Evolutionary conservation across 73 alveolate species (phyloP).

Genomic region (Diophrys appendiculata): DNA sequence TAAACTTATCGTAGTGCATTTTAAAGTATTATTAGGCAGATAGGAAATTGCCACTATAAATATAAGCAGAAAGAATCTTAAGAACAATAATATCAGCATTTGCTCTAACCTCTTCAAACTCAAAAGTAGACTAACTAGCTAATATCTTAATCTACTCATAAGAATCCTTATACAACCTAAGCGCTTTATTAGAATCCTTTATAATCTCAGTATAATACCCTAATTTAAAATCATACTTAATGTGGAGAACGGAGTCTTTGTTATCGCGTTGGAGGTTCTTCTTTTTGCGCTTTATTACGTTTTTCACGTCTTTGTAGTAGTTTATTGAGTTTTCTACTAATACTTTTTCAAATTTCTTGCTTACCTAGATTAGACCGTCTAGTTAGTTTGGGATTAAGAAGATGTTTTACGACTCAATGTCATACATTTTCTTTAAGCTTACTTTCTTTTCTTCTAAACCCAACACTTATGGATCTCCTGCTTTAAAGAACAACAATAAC

Average conservation of each 20-base stretch:
- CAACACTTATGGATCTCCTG: too few relatives aligned
- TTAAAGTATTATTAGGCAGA: neutral
- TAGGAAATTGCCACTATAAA: neutral
- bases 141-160: neutral
- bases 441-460: too few relatives aligned
- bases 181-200: neutral
- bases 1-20: neutral
- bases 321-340: conserved; percentile 9
- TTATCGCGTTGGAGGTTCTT: neutral
- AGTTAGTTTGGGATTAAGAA: too few relatives aligned
- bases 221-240: conserved; percentile 13
- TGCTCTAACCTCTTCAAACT: neutral
- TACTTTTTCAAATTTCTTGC: conserved; percentile 16
- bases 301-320: conserved; percentile 8
- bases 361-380: too few relatives aligned
- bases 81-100: neutral
- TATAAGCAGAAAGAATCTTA: neutral
- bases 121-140: neutral
- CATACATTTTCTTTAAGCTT: too few relatives aligned
- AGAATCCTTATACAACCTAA: neutral
- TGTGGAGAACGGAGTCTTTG: neutral
- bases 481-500: too few relatives aligned
- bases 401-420: too few relatives aligned
- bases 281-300: conserved; percentile 4
- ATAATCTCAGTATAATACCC: conserved; percentile 28